A percentile compares a stretch with the other conserved stretches of the same genome.
These are phyloP conservation scores for Metschnikowia matae DNA, from an alignment of 805 yeast species.

Conservation along the genomic window DNA sequence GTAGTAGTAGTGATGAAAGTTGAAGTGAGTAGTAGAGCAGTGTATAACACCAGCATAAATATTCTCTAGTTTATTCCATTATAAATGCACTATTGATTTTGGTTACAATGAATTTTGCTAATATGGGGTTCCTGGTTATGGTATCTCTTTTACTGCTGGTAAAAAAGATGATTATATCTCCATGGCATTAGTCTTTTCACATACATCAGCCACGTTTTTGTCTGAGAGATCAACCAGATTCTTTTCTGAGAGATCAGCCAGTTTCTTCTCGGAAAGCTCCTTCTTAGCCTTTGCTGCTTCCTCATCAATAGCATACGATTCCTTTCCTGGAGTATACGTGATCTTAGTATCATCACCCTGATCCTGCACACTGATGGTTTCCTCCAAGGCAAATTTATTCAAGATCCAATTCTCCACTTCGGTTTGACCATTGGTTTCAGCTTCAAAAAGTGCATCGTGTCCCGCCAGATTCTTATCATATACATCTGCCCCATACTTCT, in stretches of 20 bases:
- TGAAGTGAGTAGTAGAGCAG: no score
- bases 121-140: no score
- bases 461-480: constrained; percentile 67
- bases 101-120: no score
- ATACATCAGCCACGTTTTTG: constrained; percentile 41
- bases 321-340: constrained; percentile 41
- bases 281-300: constrained; percentile 24
- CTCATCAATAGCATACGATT: constrained; percentile 40
- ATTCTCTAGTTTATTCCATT: no score
- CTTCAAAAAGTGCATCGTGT: constrained; percentile 85
- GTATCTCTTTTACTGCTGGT: no score
- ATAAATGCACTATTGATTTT: no score
- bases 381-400: constrained; percentile 65
- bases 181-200: constrained; percentile 27
- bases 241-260: constrained; percentile 10
- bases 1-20: no score
- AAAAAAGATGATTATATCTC: not conserved
- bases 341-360: constrained; percentile 39
- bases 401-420: constrained; percentile 77
- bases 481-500: constrained; percentile 75
- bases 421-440: constrained; percentile 72
- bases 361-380: constrained; percentile 44
- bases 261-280: constrained; percentile 19
- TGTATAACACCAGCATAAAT: no score
- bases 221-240: constrained; percentile 35